A percentile compares a stretch with the other conserved stretches of the same genome.
Evolutionary conservation across 352 stramenopile genomes (phyloP).

Genomic region (Pythium periplocum): DNA sequence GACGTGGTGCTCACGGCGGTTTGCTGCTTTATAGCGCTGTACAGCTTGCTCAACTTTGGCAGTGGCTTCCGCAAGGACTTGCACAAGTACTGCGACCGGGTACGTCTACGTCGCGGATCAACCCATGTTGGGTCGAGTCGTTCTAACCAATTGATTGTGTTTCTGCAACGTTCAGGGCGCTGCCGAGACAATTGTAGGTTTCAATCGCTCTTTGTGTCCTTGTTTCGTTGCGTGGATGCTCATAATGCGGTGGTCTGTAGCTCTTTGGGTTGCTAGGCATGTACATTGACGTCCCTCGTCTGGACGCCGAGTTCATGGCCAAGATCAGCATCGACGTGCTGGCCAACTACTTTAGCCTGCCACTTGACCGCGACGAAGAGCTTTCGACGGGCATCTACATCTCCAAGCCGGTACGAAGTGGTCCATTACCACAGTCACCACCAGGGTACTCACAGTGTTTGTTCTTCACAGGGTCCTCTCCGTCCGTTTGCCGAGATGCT

Average conservation of each 20-base stretch:
- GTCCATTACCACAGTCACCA: no score
- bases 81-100: slow-evolving; percentile 61
- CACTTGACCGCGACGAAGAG: slow-evolving; percentile 66
- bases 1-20: background rate
- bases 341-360: slow-evolving; percentile 67
- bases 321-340: slow-evolving; percentile 61
- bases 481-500: slow-evolving; percentile 66
- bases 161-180: slow-evolving; percentile 29
- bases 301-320: slow-evolving; percentile 54
- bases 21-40: slow-evolving; percentile 32
- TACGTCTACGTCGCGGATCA: slow-evolving; percentile 13
- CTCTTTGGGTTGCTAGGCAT: slow-evolving; percentile 80
- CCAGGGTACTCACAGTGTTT: background rate
- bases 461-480: slow-evolving; percentile 42
- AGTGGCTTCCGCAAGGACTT: slow-evolving; percentile 77
- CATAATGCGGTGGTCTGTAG: slow-evolving; percentile 16
- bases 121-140: no score
- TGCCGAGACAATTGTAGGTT: slow-evolving; percentile 67
- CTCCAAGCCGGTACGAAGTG: slow-evolving; percentile 50
- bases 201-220: no score
- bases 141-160: background rate
- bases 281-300: slow-evolving; percentile 72
- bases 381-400: slow-evolving; percentile 76
- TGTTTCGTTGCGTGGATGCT: no score
- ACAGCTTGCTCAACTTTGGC: slow-evolving; percentile 72